A percentile compares a stretch with the other conserved stretches of the same genome.
Conservation (phyloP, 768 basidiomycete species). For the Galerina marginata region DNA sequence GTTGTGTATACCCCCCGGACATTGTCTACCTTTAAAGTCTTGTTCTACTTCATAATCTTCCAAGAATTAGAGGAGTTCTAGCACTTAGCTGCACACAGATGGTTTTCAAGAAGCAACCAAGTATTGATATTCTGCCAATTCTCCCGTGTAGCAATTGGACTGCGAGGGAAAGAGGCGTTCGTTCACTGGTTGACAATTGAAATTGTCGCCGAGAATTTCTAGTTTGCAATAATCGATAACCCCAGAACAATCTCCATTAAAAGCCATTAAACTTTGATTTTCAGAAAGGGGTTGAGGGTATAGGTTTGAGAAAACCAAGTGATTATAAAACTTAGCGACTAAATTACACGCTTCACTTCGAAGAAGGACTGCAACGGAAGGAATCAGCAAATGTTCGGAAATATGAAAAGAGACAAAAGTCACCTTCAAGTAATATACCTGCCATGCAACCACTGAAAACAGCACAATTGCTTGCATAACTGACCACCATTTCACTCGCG, state of each 20-base stretch:
- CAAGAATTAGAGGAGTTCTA: neutral
- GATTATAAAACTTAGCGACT: slow-evolving; percentile 20
- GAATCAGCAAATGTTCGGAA: slow-evolving; percentile 71
- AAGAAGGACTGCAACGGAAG: slow-evolving; percentile 31
- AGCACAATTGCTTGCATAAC: slow-evolving; percentile 87
- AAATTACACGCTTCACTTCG: slow-evolving; percentile 37
- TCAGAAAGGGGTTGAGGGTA: too few species aligned
- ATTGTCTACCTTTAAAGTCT: neutral
- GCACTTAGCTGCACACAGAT: too few species aligned
- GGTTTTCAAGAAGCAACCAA: too few species aligned
- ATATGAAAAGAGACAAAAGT: slow-evolving; percentile 42
- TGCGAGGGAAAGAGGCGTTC: too few species aligned
- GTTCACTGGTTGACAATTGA: too few species aligned
- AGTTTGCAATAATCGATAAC: too few species aligned
- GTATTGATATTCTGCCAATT: too few species aligned
- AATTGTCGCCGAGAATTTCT: too few species aligned
- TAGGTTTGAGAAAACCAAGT: neutral
- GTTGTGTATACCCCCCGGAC: slow-evolving; percentile 28
- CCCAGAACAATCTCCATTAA: too few species aligned
- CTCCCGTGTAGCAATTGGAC: too few species aligned
- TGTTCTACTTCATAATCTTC: neutral
- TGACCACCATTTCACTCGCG: slow-evolving; percentile 99
- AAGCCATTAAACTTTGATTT: too few species aligned
- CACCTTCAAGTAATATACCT: slow-evolving; percentile 96
- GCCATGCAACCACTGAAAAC: slow-evolving; percentile 93